These are phyloP conservation scores for Asterophora lycoperdoides DNA, from an alignment of 768 basidiomycete species.

Conservation along the genomic window DNA sequence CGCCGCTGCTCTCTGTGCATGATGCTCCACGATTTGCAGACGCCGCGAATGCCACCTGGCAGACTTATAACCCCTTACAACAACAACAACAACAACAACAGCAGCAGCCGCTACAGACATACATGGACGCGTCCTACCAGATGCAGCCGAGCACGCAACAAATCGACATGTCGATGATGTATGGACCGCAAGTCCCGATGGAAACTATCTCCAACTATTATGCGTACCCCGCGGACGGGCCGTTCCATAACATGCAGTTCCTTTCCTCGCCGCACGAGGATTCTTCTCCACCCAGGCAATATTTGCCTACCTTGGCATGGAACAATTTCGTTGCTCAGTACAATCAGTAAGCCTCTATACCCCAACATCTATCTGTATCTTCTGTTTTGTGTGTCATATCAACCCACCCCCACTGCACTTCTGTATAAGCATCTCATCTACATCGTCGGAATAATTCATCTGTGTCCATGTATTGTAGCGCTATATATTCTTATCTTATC, in stretches of 20 bases:
- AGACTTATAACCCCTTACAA: conserved; percentile 31
- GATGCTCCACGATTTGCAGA: conserved; percentile 16
- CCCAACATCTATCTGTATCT: too few species aligned
- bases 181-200: conserved; percentile 21
- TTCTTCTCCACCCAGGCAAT: conserved; percentile 31
- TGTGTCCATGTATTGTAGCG: conserved; percentile 16
- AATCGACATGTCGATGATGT: conserved; percentile 15
- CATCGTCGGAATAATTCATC: conserved; percentile 5
- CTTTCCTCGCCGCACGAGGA: conserved; percentile 25
- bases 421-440: conserved; percentile 9
- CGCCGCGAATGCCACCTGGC: conserved; percentile 24
- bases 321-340: conserved; percentile 46
- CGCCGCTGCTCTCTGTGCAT: conserved; percentile 23
- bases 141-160: conserved; percentile 18
- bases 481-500: conserved; percentile 17
- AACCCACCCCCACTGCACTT: not conserved
- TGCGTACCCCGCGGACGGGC: conserved; percentile 23
- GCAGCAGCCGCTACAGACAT: conserved; percentile 11
- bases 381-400: not conserved
- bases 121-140: conserved; percentile 20
- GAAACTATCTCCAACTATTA: conserved; percentile 30
- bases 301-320: conserved; percentile 40
- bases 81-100: conserved; percentile 26
- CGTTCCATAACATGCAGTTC: conserved; percentile 21
- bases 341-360: conserved; percentile 18